Evolutionary conservation across 257 asterid genomes (phyloP).

Genomic region (Solanum gandarillasii): DNA sequence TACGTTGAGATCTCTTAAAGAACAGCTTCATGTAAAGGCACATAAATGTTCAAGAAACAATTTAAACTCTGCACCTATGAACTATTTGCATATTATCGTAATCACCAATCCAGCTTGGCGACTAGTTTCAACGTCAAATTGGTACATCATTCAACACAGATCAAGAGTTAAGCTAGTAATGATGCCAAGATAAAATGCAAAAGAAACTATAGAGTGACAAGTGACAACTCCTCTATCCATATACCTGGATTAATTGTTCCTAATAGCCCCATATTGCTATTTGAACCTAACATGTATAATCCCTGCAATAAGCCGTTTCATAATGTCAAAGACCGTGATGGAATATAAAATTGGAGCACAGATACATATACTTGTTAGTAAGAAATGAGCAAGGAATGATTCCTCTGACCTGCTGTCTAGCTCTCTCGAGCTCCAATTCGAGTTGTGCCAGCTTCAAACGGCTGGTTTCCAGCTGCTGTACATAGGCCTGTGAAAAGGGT

Average conservation of each 20-base stretch:
- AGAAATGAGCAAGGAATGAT: not conserved
- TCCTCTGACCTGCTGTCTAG: constrained; percentile 52
- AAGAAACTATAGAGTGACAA: not conserved
- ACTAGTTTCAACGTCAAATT: not conserved
- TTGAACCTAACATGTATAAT: constrained; percentile 36
- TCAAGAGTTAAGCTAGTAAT: not conserved
- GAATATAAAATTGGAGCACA: not conserved
- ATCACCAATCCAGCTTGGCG: not conserved
- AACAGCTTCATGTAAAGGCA: not conserved
- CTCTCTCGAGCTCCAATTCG: constrained; percentile 79
- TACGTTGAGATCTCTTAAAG: not conserved
- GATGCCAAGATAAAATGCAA: not conserved
- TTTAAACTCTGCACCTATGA: not conserved
- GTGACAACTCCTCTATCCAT: not conserved
- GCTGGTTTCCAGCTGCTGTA: constrained; percentile 78
- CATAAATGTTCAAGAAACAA: not conserved
- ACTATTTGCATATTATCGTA: not conserved
- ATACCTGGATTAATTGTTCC: constrained; percentile 52
- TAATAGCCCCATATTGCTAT: constrained; percentile 32
- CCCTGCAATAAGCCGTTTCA: constrained; percentile 31
- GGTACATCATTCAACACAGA: not conserved
- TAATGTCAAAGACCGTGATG: not conserved
- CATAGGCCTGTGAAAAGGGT: constrained; percentile 52
- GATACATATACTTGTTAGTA: not conserved
- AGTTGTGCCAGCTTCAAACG: constrained; percentile 85